Evolutionary conservation across 1,284 basidiomycete species (phyloP), one percentile per base, ranked within the genome.

Genomic region (Thelephora terrestris): DNA sequence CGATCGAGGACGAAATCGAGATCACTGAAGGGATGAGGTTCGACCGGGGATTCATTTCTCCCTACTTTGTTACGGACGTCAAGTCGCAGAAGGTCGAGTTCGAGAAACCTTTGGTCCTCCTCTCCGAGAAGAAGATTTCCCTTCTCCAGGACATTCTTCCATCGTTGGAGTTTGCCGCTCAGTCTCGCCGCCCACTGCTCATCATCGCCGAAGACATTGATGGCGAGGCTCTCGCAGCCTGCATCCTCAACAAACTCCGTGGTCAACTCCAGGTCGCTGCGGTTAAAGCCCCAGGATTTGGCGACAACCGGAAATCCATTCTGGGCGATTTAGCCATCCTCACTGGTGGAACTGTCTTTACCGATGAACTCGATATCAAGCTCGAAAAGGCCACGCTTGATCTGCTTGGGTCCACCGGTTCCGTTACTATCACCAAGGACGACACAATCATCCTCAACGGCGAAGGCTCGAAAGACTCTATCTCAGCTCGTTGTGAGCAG

Each of bases 11-110:
- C 65, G 88, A 97, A 73, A 98, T 98, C 64, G 95, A 99, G 69
- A 94, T 99, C 64, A 98, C 95, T 27, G 95, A 99, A 72, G 95
- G 95, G 65, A 99, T 98, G 95, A 85, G 93, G 61, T 98, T 99
- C 73, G 95, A 99, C 80, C 89, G 95, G 48, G 95, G 95, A 40
- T 99, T 84, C 81, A 96, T 98, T 71, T 94, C 91, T 2, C 94
- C 95, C 1, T 98, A 98, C 81, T 96, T 99, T 67, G 87, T 99
- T 71, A 99, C 95, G 60, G 93, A 99, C 71, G 88, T 95, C 75
- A 98, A 98, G 81, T 71, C 79, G 50, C 95, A 98, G 68, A 93
- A 92, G 68, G 86, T 87, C 71, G 94, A 99, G 68, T 91, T 97
- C 58, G 95, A 99, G 74, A 97, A 97, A 73, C 95, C 95, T 14